These are phyloP conservation scores for Aspergillus uvarum DNA, from an alignment of 2,329 filamentous ascomycete species.

Conservation along the genomic window DNA sequence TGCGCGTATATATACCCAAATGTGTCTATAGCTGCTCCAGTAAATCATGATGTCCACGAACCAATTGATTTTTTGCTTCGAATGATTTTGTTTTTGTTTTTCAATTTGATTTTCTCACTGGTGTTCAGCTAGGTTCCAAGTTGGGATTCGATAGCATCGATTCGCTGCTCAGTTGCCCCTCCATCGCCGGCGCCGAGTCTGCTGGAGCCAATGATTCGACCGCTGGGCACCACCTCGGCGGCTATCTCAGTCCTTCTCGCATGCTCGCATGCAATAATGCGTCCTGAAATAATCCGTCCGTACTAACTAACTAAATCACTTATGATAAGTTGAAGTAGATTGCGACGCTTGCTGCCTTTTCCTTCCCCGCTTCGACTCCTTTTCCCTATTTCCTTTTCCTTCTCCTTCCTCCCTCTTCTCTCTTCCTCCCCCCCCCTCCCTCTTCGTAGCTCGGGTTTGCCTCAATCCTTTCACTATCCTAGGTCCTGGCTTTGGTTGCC, in stretches of 20 bases:
- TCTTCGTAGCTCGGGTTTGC: neutral
- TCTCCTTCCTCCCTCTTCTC: neutral
- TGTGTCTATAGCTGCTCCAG: neutral
- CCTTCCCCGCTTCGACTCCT: neutral
- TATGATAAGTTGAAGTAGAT: neutral
- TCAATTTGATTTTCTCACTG: neutral
- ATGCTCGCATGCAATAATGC: neutral
- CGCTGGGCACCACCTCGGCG: constrained; percentile 16
- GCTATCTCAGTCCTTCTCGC: constrained; percentile 9
- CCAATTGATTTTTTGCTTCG: neutral
- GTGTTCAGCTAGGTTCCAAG: too few relatives aligned
- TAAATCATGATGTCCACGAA: neutral
- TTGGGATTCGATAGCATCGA: neutral
- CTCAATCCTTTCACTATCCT: neutral
- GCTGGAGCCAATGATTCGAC: constrained; percentile 19
- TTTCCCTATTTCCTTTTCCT: neutral
- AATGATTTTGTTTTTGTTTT: too few relatives aligned
- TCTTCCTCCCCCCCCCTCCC: neutral
- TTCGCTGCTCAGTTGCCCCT: constrained; percentile 15
- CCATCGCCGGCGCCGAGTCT: constrained; percentile 4
- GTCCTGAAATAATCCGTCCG: too few relatives aligned
- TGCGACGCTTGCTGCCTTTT: constrained; percentile 10
- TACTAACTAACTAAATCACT: too few relatives aligned
- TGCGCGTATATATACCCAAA: neutral
- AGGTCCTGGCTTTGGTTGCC: neutral